Conservation (phyloP, 805 yeast genomes). For the Saccharomycopsis selenospora region DNA sequence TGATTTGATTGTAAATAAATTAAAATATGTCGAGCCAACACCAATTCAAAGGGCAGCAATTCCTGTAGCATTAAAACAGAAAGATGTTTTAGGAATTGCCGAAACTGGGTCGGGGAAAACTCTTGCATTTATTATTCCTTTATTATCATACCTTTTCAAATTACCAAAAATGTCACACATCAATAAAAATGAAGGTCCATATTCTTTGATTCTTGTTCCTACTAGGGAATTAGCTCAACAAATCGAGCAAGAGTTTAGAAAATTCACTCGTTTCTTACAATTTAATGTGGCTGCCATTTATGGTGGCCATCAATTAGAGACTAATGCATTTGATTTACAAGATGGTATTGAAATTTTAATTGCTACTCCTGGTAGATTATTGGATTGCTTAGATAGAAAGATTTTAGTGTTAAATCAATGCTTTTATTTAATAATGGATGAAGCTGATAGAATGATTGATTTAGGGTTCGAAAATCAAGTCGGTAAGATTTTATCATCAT, state of each 20-base stretch:
- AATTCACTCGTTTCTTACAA: slow-evolving; percentile 36
- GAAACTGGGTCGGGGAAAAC: slow-evolving; percentile 98
- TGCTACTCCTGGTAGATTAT: slow-evolving; percentile 90
- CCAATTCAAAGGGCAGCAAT: slow-evolving; percentile 88
- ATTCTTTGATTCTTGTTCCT: slow-evolving; percentile 75
- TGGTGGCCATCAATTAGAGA: slow-evolving; percentile 86
- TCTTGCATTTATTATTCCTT: slow-evolving; percentile 70
- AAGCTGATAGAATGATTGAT: slow-evolving; percentile 93
- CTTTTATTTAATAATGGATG: slow-evolving; percentile 73
- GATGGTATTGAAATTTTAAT: slow-evolving; percentile 72
- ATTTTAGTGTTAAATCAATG: slow-evolving; percentile 54
- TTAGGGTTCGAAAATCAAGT: slow-evolving; percentile 88
- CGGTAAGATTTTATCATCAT: slow-evolving; percentile 44
- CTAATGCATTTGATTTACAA: slow-evolving; percentile 51
- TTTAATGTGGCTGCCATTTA: slow-evolving; percentile 56
- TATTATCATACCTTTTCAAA: slow-evolving; percentile 46
- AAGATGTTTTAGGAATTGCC: slow-evolving; percentile 84
- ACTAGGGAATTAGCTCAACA: slow-evolving; percentile 92
- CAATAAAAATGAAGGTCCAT: slow-evolving; percentile 53
- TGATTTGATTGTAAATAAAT: slow-evolving; percentile 30
- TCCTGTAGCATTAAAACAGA: slow-evolving; percentile 52
- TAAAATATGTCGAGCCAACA: slow-evolving; percentile 63
- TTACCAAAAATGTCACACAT: slow-evolving; percentile 28
- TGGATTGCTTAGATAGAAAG: slow-evolving; percentile 72
- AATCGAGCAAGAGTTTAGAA: slow-evolving; percentile 59